Evolutionary conservation across 2,329 filamentous ascomycete genomes (phyloP), one percentile per base, ranked within the genome.

Genomic region (Biscogniauxia marginata): DNA sequence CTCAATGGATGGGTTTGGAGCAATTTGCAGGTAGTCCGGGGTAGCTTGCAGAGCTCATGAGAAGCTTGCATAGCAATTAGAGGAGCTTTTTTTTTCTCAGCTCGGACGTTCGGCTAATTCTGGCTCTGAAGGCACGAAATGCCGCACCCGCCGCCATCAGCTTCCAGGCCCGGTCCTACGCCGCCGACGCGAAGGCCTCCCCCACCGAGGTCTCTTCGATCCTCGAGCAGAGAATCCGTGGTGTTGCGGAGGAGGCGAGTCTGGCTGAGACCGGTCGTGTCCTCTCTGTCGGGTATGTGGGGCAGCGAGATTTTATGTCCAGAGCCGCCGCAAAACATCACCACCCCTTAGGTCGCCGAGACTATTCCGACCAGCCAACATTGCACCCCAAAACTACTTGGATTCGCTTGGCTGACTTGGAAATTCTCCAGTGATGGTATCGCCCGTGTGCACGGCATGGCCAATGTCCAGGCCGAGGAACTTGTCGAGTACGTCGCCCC

Each of bases 381-480:
- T 25, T 25, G 6, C 24, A n/a, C n/a, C n/a, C n/a, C n/a, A n/a
- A n/a, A n/a, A n/a, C n/a, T n/a, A n/a, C n/a, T n/a, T n/a, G n/a
- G n/a, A n/a, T n/a, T n/a, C n/a, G n/a, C n/a, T n/a, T 62, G 59
- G 52, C 69, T 71, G 62, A 71, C 61, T 46, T 59, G n/a, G 45
- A 50, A 52, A 24, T 53, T 52, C 25, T 56, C 78, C 71, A 98
- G 95, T 95, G 95, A 99, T 84, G 95, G 95, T 96, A 99, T 99
- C 76, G 95, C 95, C 78, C 93, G 95, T 93, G 93, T 99, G 71
- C 93, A 99, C 81, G 95, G 95, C 77, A 93, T 99, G 91, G 91
- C 87, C 90, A 99, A 99, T 79, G 95, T 99, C 82, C 95, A 99
- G 86, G 93, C 95, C 72, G 95, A 99, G 84, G 95, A 99, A 86